Conservation (phyloP, 1,139 yeast genomes). For the Kodamaea alishanica region DNA sequence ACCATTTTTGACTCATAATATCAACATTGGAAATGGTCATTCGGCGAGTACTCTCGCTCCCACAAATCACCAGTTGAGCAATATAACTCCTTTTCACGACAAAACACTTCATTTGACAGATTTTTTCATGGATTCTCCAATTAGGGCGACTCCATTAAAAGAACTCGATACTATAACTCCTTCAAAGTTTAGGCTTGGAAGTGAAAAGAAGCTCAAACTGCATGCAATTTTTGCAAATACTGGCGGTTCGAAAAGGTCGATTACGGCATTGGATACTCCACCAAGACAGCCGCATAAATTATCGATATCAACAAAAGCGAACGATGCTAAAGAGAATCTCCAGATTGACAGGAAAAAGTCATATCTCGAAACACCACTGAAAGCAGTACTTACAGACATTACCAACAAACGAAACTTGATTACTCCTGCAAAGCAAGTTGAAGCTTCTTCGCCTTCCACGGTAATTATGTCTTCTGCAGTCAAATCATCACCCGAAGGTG, state of each 20-base stretch:
- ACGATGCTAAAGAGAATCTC: conserved; percentile 6
- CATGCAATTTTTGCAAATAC: conserved; percentile 8
- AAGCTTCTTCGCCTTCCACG: conserved; percentile 24
- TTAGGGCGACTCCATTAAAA: conserved; percentile 28
- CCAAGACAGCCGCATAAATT: conserved; percentile 38
- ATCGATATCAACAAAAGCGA: conserved; percentile 18
- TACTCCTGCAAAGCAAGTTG: conserved; percentile 21
- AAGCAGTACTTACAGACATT: conserved; percentile 25
- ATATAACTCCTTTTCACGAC: conserved; percentile 44
- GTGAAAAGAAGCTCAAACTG: conserved; percentile 16
- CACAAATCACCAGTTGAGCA: conserved; percentile 19
- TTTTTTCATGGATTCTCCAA: conserved; percentile 46
- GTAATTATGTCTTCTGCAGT: conserved; percentile 20
- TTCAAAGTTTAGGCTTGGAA: conserved; percentile 33
- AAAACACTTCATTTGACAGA: conserved; percentile 42
- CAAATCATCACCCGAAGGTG: conserved; percentile 6
- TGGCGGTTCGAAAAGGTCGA: conserved; percentile 33
- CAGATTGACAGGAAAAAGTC: conserved; percentile 8
- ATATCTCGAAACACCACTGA: conserved; percentile 32
- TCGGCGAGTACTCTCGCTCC: conserved; percentile 14
- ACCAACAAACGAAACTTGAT: conserved; percentile 17
- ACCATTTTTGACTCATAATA: conserved; percentile 42
- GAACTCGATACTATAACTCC: conserved; percentile 45
- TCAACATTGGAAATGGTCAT: conserved; percentile 20
- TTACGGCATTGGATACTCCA: conserved; percentile 40